phyloP scores from a whole-genome alignment of 108 stramenopile species.

The Stephanodiscus triporus region DNA sequence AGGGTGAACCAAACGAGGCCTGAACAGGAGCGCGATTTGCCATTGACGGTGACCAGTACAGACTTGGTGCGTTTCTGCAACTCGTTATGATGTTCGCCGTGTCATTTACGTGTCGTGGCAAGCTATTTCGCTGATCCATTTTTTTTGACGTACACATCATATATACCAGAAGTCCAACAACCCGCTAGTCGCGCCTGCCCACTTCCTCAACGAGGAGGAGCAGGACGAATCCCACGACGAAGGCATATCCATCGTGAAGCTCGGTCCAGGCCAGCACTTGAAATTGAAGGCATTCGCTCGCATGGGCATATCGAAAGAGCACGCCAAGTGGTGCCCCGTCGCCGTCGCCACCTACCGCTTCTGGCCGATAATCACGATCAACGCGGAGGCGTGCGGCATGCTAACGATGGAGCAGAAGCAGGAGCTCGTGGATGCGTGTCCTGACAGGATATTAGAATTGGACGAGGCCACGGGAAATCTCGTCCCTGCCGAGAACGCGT shows the following conservation, averaged over 20 bases:
- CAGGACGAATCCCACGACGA: conserved; percentile 83
- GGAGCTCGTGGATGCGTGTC: conserved; percentile 86
- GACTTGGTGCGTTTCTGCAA: conserved; percentile 58
- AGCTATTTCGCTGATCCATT: no score
- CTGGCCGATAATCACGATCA: conserved; percentile 91
- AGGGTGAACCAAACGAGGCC: conserved; percentile 55
- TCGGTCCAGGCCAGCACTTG: conserved; percentile 92
- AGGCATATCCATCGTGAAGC: conserved; percentile 92
- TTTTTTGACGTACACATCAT: no score
- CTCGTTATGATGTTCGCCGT: no score
- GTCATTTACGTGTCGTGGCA: background rate
- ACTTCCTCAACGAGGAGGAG: conserved; percentile 87
- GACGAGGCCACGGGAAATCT: conserved; percentile 74
- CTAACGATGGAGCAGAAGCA: conserved; percentile 91
- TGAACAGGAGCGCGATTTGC: conserved; percentile 68
- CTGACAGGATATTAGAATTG: conserved; percentile 83
- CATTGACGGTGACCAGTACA: conserved; percentile 76
- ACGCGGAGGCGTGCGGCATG: conserved; percentile 84
- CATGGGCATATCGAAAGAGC: conserved; percentile 96
- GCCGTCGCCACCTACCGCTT: conserved; percentile 94
- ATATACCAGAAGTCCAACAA: conserved; percentile 61
- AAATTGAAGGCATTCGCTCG: conserved; percentile 93
- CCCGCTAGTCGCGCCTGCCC: conserved; percentile 69
- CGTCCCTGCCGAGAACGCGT: conserved; percentile 76
- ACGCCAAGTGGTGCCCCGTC: conserved; percentile 98